These are phyloP conservation scores for Fraxinus greggii DNA, from an alignment of 305 asterid genomes.

Conservation along the genomic window DNA sequence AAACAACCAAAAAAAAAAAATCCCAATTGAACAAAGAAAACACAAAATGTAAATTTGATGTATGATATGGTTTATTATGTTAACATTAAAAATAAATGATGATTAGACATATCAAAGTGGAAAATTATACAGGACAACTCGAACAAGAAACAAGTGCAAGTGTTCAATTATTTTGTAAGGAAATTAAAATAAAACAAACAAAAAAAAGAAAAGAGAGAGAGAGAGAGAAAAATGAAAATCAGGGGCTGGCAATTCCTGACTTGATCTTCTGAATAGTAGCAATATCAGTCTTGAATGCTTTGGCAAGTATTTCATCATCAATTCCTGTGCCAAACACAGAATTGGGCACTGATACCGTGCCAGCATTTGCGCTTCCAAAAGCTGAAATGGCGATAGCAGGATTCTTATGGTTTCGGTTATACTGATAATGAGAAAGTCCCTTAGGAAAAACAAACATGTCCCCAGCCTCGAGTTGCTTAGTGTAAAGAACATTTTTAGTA, in stretches of 20 bases:
- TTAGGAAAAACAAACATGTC: slow-evolving; percentile 29
- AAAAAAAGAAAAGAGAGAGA: neutral
- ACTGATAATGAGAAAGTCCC: slow-evolving; percentile 33
- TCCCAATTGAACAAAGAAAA: neutral
- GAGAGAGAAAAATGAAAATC: neutral
- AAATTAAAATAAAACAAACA: neutral
- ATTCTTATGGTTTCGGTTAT: neutral
- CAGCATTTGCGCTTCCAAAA: slow-evolving; percentile 27
- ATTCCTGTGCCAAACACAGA: slow-evolving; percentile 6
- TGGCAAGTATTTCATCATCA: slow-evolving; percentile 15
- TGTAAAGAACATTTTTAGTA: neutral
- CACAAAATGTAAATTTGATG: neutral
- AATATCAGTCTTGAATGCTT: slow-evolving; percentile 21
- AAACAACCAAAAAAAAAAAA: neutral
- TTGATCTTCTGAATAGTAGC: slow-evolving; percentile 26
- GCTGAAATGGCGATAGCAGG: slow-evolving; percentile 21
- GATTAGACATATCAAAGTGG: neutral
- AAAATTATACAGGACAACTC: neutral
- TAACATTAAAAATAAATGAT: neutral
- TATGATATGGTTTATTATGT: neutral
- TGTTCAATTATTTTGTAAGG: neutral
- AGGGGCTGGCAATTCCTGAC: slow-evolving; percentile 5
- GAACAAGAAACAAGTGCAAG: neutral
- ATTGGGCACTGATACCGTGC: slow-evolving; percentile 9
- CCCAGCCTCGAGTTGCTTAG: neutral